phyloP scores from a whole-genome alignment of 73 alveolate species.

The Symbiodinium pilosum region DNA sequence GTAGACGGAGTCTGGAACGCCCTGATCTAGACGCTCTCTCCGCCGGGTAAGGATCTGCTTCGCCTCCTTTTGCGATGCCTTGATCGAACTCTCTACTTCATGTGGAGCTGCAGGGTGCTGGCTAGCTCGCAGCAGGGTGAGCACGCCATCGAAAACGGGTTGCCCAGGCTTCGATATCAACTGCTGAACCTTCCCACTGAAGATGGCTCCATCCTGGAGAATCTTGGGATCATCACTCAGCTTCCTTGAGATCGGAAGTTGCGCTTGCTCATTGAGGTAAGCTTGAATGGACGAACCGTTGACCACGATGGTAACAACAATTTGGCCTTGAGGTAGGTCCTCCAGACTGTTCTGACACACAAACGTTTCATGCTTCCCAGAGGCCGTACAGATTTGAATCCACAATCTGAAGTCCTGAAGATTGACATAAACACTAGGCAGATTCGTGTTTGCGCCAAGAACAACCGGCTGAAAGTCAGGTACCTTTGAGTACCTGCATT shows the following conservation, averaged over 20 bases:
- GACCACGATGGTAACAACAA: constrained; percentile 80
- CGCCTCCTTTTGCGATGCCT: constrained; percentile 61
- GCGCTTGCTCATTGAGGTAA: constrained; percentile 62
- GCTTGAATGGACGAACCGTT: constrained; percentile 58
- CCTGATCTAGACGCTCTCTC: background rate
- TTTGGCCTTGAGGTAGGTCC: constrained; percentile 25
- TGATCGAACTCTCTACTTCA: constrained; percentile 61
- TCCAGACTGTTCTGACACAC: constrained; percentile 34
- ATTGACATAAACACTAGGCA: constrained; percentile 45
- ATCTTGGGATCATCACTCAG: constrained; percentile 36
- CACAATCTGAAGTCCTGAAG: constrained; percentile 42
- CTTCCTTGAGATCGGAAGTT: constrained; percentile 37
- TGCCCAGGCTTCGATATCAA: constrained; percentile 31
- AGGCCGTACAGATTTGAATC: constrained; percentile 40
- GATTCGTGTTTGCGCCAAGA: constrained; percentile 53
- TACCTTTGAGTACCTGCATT: constrained; percentile 16
- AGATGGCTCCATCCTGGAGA: constrained; percentile 45
- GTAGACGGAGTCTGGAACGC: constrained; percentile 46
- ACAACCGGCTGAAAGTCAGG: constrained; percentile 73
- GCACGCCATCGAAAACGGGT: constrained; percentile 49
- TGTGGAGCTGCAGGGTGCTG: constrained; percentile 88
- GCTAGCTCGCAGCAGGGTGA: constrained; percentile 62
- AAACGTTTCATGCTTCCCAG: constrained; percentile 40
- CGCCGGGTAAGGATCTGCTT: constrained; percentile 34
- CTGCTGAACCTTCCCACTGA: constrained; percentile 52